Evolutionary conservation across 1,284 basidiomycete genomes (phyloP), one percentile per base, ranked within the genome.

Genomic region (Ceraceosorus bombacis): DNA sequence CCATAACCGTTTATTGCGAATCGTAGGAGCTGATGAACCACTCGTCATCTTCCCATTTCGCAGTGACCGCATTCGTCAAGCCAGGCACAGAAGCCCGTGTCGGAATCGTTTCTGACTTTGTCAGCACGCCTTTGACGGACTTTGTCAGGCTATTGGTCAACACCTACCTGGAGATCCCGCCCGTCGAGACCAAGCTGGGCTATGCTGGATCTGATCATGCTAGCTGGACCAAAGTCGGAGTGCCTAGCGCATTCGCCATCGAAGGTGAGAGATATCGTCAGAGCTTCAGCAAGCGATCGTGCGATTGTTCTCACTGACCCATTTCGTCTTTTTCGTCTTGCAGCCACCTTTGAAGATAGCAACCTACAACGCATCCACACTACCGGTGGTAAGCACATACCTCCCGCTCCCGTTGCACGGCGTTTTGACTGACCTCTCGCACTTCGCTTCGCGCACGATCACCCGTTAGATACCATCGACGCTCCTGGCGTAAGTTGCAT

Each of bases 51-150:
- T 27, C 27, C 43, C 10, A 10, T 10, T 15, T 10, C 43, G 41
- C 46, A 55, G 66, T 76, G 72, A 70, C 69, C 4, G 94, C 93
- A 60, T 98, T 90, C 86, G 89, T 98, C 70, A 94, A 94, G 84
- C 79, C 81, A 65, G 93, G 91, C 51, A 90, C 89, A 17, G 80
- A 81, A 63, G 90, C 94, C 80, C 85, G 86, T 79, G 86, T 95
- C 64, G 94, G 93, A 38, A 83, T 98, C 61, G 90, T 97, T 70
- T 85, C 84, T 55, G 94, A 98, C 80, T 95, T 82, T 76, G 87
- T 89, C 53, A 86, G 92, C 75, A 78, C 83, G 7, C 80, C 78
- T 82, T 67, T 74, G 7, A 94, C 91, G 5, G 79, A 83, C 49
- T 89, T 88, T 79, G 86, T 96, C 79, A 87, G 85, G 79, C 78